These are phyloP conservation scores for Odontarrhena argentea DNA, from an alignment of 345 rosid genomes.

Conservation along the genomic window DNA sequence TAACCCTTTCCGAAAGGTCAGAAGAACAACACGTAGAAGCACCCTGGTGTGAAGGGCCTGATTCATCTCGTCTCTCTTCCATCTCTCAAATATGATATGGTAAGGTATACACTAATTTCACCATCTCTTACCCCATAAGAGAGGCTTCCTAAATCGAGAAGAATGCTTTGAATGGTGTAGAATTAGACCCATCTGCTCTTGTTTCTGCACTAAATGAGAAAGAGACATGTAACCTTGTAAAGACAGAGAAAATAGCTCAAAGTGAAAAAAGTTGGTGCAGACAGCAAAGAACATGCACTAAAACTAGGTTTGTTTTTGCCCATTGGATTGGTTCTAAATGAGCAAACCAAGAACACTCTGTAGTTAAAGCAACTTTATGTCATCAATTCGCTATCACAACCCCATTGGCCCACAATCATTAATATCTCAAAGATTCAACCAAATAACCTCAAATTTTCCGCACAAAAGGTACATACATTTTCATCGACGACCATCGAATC, in stretches of 20 bases:
- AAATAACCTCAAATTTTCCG: constrained; percentile 25
- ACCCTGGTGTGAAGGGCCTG: constrained; percentile 63
- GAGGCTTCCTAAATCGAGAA: constrained; percentile 42
- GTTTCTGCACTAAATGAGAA: constrained; percentile 46
- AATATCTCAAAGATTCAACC: constrained; percentile 26
- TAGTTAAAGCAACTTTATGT: constrained; percentile 38
- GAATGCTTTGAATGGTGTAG: constrained; percentile 31
- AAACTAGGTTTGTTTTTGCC: constrained; percentile 16
- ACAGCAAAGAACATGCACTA: constrained; percentile 24
- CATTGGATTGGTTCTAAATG: constrained; percentile 18
- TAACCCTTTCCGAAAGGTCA: constrained; percentile 74
- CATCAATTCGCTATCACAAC: constrained; percentile 31
- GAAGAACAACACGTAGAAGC: constrained; percentile 78
- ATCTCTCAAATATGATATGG: constrained; percentile 51
- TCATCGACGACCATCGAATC: too few relatives aligned
- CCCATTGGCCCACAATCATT: constrained; percentile 36
- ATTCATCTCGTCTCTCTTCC: constrained; percentile 83
- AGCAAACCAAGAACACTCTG: constrained; percentile 27
- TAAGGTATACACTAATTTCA: constrained; percentile 60
- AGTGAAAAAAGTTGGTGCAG: neutral
- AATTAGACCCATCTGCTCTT: constrained; percentile 40
- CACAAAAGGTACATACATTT: constrained; percentile 24
- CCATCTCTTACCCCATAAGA: constrained; percentile 66
- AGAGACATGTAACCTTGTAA: constrained; percentile 32
- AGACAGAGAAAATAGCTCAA: constrained; percentile 34